Percentiles rank a stretch among this genome's conserved stretches.
These are phyloP conservation scores for Firmiana major DNA, from an alignment of 345 rosid genomes.

Conservation along the genomic window DNA sequence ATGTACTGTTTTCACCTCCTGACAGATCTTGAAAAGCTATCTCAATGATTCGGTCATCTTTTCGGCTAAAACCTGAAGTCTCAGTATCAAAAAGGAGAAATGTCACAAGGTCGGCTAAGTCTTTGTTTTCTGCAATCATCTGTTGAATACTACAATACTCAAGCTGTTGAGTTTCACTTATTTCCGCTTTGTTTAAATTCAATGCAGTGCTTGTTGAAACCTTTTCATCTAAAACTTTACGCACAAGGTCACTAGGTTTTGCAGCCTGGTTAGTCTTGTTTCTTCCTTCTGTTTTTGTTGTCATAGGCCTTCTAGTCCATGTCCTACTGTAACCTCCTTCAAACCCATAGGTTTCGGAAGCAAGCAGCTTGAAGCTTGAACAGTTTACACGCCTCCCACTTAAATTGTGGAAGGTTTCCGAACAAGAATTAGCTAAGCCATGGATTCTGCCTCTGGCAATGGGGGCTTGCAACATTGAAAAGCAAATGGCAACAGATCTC, in stretches of 20 bases:
- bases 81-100: slow-evolving; percentile 64
- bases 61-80: slow-evolving; percentile 68
- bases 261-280: slow-evolving; percentile 29
- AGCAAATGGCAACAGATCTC: slow-evolving; percentile 50
- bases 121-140: slow-evolving; percentile 46
- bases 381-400: slow-evolving; percentile 22
- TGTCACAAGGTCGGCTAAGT: slow-evolving; percentile 51
- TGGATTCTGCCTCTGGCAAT: slow-evolving; percentile 37
- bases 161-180: slow-evolving; percentile 31
- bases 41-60: slow-evolving; percentile 59
- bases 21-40: slow-evolving; percentile 74
- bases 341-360: slow-evolving; percentile 38
- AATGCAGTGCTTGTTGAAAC: slow-evolving; percentile 40
- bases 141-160: slow-evolving; percentile 43
- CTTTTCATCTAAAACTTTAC: slow-evolving; percentile 38
- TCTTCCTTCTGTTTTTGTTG: slow-evolving; percentile 42
- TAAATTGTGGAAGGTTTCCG: slow-evolving; percentile 37
- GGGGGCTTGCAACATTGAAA: slow-evolving; percentile 61
- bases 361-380: slow-evolving; percentile 33
- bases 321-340: slow-evolving; percentile 54
- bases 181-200: slow-evolving; percentile 35
- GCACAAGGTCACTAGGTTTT: slow-evolving; percentile 31
- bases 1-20: slow-evolving; percentile 86
- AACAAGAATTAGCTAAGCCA: slow-evolving; percentile 43
- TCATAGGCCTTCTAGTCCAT: slow-evolving; percentile 53